These are phyloP conservation scores for Naganishia onofrii DNA, from an alignment of 768 basidiomycete species.

Conservation along the genomic window DNA sequence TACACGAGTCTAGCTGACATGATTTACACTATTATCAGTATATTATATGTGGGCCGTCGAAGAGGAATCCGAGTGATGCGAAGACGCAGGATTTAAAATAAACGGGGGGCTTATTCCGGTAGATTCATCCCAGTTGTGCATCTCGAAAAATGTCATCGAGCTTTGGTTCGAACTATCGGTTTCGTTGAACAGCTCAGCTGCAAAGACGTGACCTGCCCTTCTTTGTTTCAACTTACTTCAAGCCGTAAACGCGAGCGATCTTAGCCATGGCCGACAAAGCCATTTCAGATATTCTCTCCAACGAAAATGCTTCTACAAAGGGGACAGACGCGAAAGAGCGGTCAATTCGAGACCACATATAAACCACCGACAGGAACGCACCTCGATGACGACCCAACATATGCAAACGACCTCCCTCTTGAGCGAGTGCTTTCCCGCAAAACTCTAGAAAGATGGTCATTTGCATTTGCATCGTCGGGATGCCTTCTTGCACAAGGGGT, in stretches of 20 bases:
- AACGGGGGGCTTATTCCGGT: slow-evolving; percentile 10
- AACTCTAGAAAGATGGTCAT: slow-evolving; percentile 19
- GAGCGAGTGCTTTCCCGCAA: slow-evolving; percentile 9
- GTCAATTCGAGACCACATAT: not conserved
- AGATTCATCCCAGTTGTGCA: not conserved
- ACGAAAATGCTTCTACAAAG: not conserved
- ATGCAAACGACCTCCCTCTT: slow-evolving; percentile 2
- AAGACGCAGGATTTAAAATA: not conserved
- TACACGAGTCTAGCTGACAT: not conserved
- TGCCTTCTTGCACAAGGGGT: not conserved
- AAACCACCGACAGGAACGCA: not conserved
- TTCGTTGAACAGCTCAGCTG: not conserved
- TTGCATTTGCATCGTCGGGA: not conserved
- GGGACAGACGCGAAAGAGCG: not conserved
- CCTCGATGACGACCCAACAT: slow-evolving; percentile 1
- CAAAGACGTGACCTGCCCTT: not conserved
- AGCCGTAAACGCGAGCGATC: slow-evolving; percentile 4
- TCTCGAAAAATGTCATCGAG: not conserved
- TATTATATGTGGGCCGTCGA: slow-evolving; percentile 86
- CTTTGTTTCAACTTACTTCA: not conserved
- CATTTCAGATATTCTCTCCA: not conserved
- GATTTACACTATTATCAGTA: slow-evolving; percentile 51
- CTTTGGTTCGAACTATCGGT: not conserved
- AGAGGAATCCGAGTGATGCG: slow-evolving; percentile 48
- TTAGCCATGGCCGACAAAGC: not conserved